Percentiles rank a stretch among this genome's conserved stretches.
Conservation (phyloP, 148 eudicot species). For the Salicornia ramosissima region DNA sequence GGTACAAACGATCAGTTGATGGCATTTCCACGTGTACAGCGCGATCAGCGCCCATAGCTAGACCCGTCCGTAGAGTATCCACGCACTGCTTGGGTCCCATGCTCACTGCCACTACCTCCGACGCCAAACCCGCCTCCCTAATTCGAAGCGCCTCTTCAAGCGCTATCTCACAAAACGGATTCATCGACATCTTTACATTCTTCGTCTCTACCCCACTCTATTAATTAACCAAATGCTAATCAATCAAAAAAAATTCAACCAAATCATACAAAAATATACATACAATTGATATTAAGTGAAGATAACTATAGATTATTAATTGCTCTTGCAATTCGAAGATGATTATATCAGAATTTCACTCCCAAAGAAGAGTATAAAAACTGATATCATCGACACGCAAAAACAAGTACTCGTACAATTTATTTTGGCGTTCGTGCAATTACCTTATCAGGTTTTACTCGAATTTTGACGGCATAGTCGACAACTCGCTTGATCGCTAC, state of each 20-base stretch:
- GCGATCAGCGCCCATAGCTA: slow-evolving; percentile 99
- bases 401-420: no score
- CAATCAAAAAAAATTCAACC: not conserved
- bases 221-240: not conserved
- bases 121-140: slow-evolving; percentile 72
- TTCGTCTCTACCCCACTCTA: slow-evolving; percentile 85
- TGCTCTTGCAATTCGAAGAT: not conserved
- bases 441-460: slow-evolving; percentile 93
- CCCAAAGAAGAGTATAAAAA: no score
- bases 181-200: slow-evolving; percentile 98
- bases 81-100: slow-evolving; percentile 79
- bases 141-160: slow-evolving; percentile 90
- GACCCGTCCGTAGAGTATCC: slow-evolving; percentile 85
- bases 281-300: not conserved
- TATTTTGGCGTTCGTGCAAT: not conserved
- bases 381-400: not conserved
- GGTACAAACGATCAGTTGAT: slow-evolving; percentile 27
- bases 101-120: slow-evolving; percentile 82
- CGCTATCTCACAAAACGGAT: slow-evolving; percentile 94
- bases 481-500: slow-evolving; percentile 84
- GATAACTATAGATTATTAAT: not conserved
- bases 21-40: slow-evolving; percentile 66
- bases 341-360: no score
- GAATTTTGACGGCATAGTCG: slow-evolving; percentile 94
- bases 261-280: not conserved